Conservation (phyloP, 1,139 yeast species). For the Geotrichum phurueaensis region DNA sequence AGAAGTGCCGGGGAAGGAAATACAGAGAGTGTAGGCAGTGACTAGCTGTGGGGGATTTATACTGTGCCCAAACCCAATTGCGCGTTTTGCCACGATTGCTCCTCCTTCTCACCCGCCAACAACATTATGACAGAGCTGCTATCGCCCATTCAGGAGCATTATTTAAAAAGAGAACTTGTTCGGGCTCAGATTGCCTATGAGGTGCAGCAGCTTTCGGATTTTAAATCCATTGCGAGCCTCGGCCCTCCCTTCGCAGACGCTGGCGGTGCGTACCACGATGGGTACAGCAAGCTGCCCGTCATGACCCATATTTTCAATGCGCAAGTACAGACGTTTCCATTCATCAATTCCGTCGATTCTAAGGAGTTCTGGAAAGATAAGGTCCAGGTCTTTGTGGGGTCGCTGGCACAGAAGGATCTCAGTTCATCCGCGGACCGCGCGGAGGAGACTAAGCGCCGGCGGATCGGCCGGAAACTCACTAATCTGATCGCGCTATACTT, state of each 20-base stretch:
- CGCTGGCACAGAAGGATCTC: conserved; percentile 63
- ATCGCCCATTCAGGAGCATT: conserved; percentile 59
- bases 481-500: conserved; percentile 60
- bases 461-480: conserved; percentile 53
- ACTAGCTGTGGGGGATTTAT: background rate
- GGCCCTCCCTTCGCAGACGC: conserved; percentile 60
- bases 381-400: conserved; percentile 74
- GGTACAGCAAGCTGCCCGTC: conserved; percentile 50
- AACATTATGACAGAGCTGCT: background rate
- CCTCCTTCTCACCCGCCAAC: background rate
- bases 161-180: conserved; percentile 72
- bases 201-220: conserved; percentile 50
- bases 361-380: conserved; percentile 67
- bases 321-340: conserved; percentile 67
- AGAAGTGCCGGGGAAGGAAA: background rate
- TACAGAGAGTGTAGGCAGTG: background rate
- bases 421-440: conserved; percentile 68
- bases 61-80: background rate
- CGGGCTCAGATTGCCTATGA: conserved; percentile 58
- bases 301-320: conserved; percentile 57
- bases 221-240: conserved; percentile 54
- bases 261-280: conserved; percentile 11
- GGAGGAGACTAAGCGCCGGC: conserved; percentile 64
- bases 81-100: background rate
- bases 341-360: conserved; percentile 50